Base-by-base conservation (phyloP, 441 rosid genomes). In the Bocquillonia castaneifolia region DNA sequence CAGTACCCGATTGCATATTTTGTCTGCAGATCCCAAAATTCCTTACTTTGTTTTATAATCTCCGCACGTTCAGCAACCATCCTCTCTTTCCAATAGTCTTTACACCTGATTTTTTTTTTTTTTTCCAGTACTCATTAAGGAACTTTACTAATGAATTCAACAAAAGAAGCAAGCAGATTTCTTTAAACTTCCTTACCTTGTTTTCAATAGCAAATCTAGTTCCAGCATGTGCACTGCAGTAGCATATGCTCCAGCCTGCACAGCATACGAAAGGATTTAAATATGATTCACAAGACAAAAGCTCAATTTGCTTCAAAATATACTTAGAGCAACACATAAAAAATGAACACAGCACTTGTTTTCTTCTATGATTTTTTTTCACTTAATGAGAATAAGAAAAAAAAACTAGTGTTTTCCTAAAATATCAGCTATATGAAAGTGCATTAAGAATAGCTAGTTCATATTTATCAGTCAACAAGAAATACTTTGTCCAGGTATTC, bases 41-140 rank as follows among this genome's bases (percentile, higher is more conserved):
- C 82, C 82, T 80, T 91, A 2, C 86, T 83, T 61, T 93, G 98
- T 83, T 85, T 91, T 72, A 83, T 72, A 76, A 73, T 81, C 78
- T 87, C 89, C 8, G 85, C 76, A 0, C 90, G 88, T 77, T 87
- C 96, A 0, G 61, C 71, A 0, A 37, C 14, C 64, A 72, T 62
- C 75, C 98, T 83, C 72, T 88, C 87, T 77, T 85, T 88, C 97
- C 96, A 91, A 60, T 84, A 72, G 29, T 85, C 87, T 74, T 79
- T 91, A 80, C 81, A 78, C 79, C 98, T 93, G 79, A 32, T 73
- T 59, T 44, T 54, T n/a, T 15, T 54, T 6, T 42, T 12, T 36
- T 36, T 36, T 3, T 36, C 40, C 7, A 31, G 0, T 34, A 31
- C 18, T 59, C 37, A 69, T 32, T 22, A 7, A 26, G 63, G 47